phyloP scores from a whole-genome alignment of 2,329 filamentous ascomycete genomes.

The Apiospora koreana region DNA sequence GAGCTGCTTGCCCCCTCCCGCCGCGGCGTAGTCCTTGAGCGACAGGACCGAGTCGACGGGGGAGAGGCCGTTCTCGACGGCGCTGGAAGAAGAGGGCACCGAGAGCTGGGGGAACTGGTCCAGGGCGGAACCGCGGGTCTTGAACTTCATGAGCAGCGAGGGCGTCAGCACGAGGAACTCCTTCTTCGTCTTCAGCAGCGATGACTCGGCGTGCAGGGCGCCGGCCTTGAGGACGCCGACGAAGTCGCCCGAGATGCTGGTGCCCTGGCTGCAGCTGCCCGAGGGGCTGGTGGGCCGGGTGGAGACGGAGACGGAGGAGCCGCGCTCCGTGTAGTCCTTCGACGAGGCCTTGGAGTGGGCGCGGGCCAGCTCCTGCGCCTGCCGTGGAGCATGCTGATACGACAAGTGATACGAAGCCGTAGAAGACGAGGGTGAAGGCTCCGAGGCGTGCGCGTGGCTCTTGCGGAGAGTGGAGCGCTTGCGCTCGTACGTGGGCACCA shows the following conservation, averaged over 20 bases:
- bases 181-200: slow-evolving; percentile 49
- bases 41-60: slow-evolving; percentile 36
- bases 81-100: slow-evolving; percentile 31
- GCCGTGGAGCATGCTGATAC: too few relatives aligned
- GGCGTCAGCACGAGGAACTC: slow-evolving; percentile 56
- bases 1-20: neutral
- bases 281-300: slow-evolving; percentile 33
- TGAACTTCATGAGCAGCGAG: slow-evolving; percentile 52
- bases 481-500: slow-evolving; percentile 19
- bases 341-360: slow-evolving; percentile 32
- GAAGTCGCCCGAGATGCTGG: slow-evolving; percentile 30
- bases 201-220: slow-evolving; percentile 50
- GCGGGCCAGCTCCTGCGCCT: slow-evolving; percentile 25
- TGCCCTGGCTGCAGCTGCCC: slow-evolving; percentile 26
- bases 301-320: slow-evolving; percentile 30
- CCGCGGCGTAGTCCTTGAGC: slow-evolving; percentile 22
- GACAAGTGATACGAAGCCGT: neutral
- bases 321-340: slow-evolving; percentile 26
- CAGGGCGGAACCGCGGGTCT: slow-evolving; percentile 47
- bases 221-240: slow-evolving; percentile 42
- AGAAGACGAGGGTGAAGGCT: neutral
- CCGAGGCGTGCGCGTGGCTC: slow-evolving; percentile 19
- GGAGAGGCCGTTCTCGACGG: slow-evolving; percentile 28
- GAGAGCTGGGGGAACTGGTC: slow-evolving; percentile 48
- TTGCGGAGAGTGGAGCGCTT: slow-evolving; percentile 28